Percentiles rank a stretch among this genome's conserved stretches.
Conservation (phyloP, 805 yeast genomes). For the Pichia insulana region DNA sequence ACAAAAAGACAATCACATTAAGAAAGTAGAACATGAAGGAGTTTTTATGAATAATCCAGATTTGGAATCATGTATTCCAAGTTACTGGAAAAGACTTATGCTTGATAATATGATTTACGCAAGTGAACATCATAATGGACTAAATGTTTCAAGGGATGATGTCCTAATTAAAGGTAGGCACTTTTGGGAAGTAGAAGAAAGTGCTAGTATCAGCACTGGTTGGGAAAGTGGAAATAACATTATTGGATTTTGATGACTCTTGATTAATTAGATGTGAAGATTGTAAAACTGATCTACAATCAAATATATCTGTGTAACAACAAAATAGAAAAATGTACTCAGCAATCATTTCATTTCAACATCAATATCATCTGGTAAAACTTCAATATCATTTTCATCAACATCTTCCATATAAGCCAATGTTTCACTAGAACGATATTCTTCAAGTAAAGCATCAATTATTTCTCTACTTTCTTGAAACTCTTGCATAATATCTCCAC, state of each 20-base stretch:
- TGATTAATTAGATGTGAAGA: too few relatives aligned
- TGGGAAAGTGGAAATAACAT: conserved; percentile 6
- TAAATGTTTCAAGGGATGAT: conserved; percentile 4
- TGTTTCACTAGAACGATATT: conserved; percentile 36
- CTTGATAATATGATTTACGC: conserved; percentile 19
- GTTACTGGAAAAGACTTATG: conserved; percentile 22
- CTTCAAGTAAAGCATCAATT: conserved; percentile 35
- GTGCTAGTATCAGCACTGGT: conserved; percentile 7
- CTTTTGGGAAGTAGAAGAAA: conserved; percentile 12
- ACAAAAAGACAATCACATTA: conserved; percentile 6
- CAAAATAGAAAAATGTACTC: background rate
- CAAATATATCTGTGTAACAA: too few relatives aligned
- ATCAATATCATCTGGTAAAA: background rate
- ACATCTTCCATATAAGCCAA: conserved; percentile 40
- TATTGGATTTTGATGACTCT: conserved; percentile 1
- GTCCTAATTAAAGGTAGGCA: background rate
- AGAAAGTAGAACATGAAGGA: conserved; percentile 8
- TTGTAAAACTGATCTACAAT: too few relatives aligned
- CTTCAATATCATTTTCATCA: conserved; percentile 25
- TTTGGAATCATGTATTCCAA: conserved; percentile 24
- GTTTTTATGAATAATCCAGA: conserved; percentile 24
- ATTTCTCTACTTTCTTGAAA: conserved; percentile 41
- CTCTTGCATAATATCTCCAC: conserved; percentile 39
- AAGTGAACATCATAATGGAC: conserved; percentile 9
- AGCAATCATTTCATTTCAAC: background rate